Evolutionary conservation across 345 rosid genomes (phyloP), one percentile per base, ranked within the genome.

Genomic region (Brassica carinata): DNA sequence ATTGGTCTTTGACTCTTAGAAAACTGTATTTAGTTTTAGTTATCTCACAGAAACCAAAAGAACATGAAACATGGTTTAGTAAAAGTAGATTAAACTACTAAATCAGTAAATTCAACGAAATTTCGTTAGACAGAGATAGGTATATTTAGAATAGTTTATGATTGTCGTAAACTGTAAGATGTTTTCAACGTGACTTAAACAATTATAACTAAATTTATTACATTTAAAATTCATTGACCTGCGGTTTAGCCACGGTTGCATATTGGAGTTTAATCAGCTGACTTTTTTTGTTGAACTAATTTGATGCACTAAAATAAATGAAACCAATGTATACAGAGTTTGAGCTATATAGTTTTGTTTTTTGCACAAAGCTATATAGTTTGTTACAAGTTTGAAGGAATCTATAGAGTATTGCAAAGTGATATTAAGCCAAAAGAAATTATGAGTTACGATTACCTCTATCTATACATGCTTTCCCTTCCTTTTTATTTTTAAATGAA

Each of bases 21-120:
- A 15, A 3, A 7, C 14, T 38, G 14, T 23, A n/a, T 2, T 14
- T 13, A 8, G 5, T 4, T 29, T 9, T 71, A 8, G 9, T 71
- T 71, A 30, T 53, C 18, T 31, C 30, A 71, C 48, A n/a, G 53
- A 23, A 59, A 59, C 36, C 58, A n/a, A 62, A 61, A 73, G 59
- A 72, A 36, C 66, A 33, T 34, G 33, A 58, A 71, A 55, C 5
- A 55, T 71, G 11, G 2, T 5, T 27, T 30, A 31, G 7, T 71
- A 31, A 55, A 8, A 71, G 14, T 13, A 19, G 3, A 40, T 19
- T 23, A 51, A 51, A 43, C 51, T 43, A 43, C 51, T 43, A 23
- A 68, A 15, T n/a, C 18, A 11, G 45, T 38, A 45, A 45, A 45
- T n/a, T 51, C 17, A 13, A 51, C 18, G 58, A n/a, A 51, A 51